Base-by-base conservation (phyloP, 2,329 filamentous ascomycete genomes). In the Herpomyces periplanetae region DNA sequence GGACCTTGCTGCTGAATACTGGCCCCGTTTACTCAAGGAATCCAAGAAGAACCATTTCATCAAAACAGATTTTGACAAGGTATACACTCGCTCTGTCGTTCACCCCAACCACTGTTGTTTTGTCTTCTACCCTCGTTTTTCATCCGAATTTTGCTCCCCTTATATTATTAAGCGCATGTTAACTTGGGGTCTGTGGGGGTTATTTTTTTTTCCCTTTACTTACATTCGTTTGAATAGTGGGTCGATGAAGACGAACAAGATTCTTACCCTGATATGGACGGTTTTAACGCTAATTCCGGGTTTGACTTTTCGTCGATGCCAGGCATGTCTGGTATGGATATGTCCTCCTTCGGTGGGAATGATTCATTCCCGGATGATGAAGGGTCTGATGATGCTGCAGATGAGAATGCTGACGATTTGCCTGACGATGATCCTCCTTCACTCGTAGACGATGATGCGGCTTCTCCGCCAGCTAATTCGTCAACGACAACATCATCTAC, bases 241-340 rank as follows among this genome's bases (percentile, higher is more conserved):
- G 66, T 87, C 33, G 73, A 88, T 31, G 69, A 88, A 55, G 73
- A 96, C 37, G 80, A 96, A 54, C 80, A 96, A 48, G 64, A 91
- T 35, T 71, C 69, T 42, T 61, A 54, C 24, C 47, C 55, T 18
- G 69, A 84, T n/a, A n/a, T n/a, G n/a, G n/a, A n/a, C n/a, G n/a
- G n/a, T n/a, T n/a, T n/a, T n/a, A n/a, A n/a, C n/a, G n/a, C n/a
- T n/a, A n/a, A n/a, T n/a, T n/a, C n/a, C n/a, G n/a, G n/a, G n/a
- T n/a, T n/a, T n/a, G n/a, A n/a, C n/a, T n/a, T n/a, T n/a, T n/a
- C n/a, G n/a, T n/a, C n/a, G n/a, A n/a, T n/a, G n/a, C n/a, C n/a
- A n/a, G n/a, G n/a, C n/a, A n/a, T n/a, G n/a, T n/a, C n/a, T n/a
- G n/a, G n/a, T n/a, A n/a, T n/a, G n/a, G n/a, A n/a, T n/a, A n/a